phyloP scores from a whole-genome alignment of 257 asterid genomes.

The Verbena officinalis region DNA sequence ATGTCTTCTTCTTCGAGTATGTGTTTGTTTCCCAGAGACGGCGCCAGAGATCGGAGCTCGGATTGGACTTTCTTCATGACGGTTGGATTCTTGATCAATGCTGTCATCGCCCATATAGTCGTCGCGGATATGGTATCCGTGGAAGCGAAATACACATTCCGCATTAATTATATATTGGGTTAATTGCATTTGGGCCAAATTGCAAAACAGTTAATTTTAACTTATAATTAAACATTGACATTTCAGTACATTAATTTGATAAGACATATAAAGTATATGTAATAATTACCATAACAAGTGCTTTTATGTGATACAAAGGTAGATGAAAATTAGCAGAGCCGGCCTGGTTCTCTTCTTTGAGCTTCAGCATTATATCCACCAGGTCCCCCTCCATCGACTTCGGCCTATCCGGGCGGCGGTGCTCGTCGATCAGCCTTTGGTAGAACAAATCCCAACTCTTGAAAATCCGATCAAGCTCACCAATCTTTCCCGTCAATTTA shows the following conservation, averaged over 20 bases:
- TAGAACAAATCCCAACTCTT: constrained; percentile 36
- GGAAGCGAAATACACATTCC: constrained; percentile 31
- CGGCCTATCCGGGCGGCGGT: constrained; percentile 15
- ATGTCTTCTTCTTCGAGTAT: constrained; percentile 26
- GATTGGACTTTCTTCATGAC: constrained; percentile 23
- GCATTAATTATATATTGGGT: neutral
- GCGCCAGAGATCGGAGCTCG: constrained; percentile 12
- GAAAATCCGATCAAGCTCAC: constrained; percentile 25
- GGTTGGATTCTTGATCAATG: constrained; percentile 24
- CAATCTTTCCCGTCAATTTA: constrained; percentile 30
- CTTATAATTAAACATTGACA: too few relatives aligned
- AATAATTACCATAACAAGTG: constrained; percentile 29
- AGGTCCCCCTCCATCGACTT: constrained; percentile 29
- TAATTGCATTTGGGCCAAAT: too few relatives aligned
- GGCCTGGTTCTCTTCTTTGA: constrained; percentile 14
- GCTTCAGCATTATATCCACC: constrained; percentile 33
- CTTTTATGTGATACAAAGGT: constrained; percentile 34
- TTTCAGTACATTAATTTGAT: too few relatives aligned
- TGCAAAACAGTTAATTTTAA: too few relatives aligned
- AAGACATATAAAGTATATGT: too few relatives aligned
- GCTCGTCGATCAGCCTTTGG: constrained; percentile 35
- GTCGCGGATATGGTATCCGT: constrained; percentile 33
- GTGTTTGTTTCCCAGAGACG: neutral
- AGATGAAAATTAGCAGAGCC: constrained; percentile 17
- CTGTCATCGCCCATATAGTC: constrained; percentile 30